A percentile compares a stretch with the other conserved stretches of the same genome.
Evolutionary conservation across 306 rosid genomes (phyloP).

Genomic region (Cercis canadensis): DNA sequence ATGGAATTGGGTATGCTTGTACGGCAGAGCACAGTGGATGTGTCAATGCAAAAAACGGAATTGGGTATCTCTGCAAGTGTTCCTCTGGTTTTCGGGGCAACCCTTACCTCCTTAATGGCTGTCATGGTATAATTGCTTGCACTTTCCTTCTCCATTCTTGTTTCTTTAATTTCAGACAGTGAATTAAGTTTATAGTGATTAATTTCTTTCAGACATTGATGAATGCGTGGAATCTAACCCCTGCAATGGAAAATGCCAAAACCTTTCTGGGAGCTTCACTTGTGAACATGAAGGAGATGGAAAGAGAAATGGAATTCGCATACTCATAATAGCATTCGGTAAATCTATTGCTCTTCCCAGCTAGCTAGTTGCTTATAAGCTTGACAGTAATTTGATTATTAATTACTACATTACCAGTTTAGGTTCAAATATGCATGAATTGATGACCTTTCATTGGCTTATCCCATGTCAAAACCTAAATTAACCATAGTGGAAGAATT

Average conservation of each 20-base stretch:
- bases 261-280: constrained; percentile 9
- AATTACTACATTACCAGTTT: too few species aligned
- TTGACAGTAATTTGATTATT: too few species aligned
- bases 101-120: constrained; percentile 50
- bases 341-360: too few species aligned
- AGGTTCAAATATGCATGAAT: too few species aligned
- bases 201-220: constrained; percentile 36
- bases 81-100: constrained; percentile 46
- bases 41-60: neutral
- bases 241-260: constrained; percentile 23
- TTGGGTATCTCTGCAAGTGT: constrained; percentile 52
- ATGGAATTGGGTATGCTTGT: constrained; percentile 18
- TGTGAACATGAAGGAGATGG: constrained; percentile 40
- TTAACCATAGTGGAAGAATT: too few species aligned
- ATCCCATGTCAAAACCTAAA: too few species aligned
- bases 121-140: constrained; percentile 33
- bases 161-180: too few species aligned
- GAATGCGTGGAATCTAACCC: constrained; percentile 36
- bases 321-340: too few species aligned
- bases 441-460: too few species aligned
- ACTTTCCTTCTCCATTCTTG: neutral
- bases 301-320: neutral
- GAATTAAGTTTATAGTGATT: too few species aligned
- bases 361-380: too few species aligned
- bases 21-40: neutral